Percentiles rank a stretch among this genome's conserved stretches.
Conservation (phyloP, 768 basidiomycete species). For the Stropharia rugosoannulata region DNA sequence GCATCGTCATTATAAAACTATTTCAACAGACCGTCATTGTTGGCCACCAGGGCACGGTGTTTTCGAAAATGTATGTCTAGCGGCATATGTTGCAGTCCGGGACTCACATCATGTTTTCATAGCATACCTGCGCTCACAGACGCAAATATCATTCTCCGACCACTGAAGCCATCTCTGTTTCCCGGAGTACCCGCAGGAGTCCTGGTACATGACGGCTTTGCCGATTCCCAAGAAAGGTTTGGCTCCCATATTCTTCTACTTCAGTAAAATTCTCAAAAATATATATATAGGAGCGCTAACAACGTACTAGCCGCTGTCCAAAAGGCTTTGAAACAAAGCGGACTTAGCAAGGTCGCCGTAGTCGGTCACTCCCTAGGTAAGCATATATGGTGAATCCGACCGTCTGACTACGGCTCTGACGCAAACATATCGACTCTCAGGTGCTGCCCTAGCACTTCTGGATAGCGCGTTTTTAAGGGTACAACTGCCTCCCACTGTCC, state of each 20-base stretch:
- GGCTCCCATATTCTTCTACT: conserved; percentile 5
- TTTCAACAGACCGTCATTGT: conserved; percentile 32
- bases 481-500: conserved; percentile 38
- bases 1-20: background rate
- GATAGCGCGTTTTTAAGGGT: conserved; percentile 54
- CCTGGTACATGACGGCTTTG: conserved; percentile 45
- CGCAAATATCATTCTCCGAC: conserved; percentile 28
- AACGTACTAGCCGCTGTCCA: conserved; percentile 38
- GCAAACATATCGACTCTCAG: conserved; percentile 14
- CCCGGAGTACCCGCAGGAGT: conserved; percentile 40
- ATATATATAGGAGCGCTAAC: conserved; percentile 34
- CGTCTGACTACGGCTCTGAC: conserved; percentile 10
- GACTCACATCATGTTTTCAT: background rate
- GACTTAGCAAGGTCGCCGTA: conserved; percentile 34
- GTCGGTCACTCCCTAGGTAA: conserved; percentile 44
- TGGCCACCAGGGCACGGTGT: conserved; percentile 34
- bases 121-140: conserved; percentile 41
- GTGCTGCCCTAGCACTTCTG: conserved; percentile 40
- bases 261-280: background rate
- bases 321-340: conserved; percentile 30
- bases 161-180: conserved; percentile 37
- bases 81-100: background rate
- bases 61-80: conserved; percentile 30
- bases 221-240: conserved; percentile 39
- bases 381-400: conserved; percentile 16